Base-by-base conservation (phyloP, 2,329 filamentous ascomycete genomes). In the Fusarium acutatum region DNA sequence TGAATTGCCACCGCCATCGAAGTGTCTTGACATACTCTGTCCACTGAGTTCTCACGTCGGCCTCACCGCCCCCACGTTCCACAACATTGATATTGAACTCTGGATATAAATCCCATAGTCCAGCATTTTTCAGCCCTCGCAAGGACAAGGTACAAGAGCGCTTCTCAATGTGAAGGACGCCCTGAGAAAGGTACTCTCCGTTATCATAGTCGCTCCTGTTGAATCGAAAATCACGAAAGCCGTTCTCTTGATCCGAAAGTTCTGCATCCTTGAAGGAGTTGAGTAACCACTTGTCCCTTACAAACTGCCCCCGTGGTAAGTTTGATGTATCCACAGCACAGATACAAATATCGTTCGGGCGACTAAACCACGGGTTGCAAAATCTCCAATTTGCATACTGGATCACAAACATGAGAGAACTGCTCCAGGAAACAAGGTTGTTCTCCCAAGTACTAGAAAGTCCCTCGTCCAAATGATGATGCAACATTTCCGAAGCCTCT, bases 361-460 rank as follows among this genome's bases (percentile, higher is more conserved):
- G 11, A 4, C 5, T 1, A 3, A 5, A 6, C 53, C 8, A 1
- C 7, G 8, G 3, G 2, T 24, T 17, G 17, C 43, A 60, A 0
- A 24, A 26, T 13, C 34, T 60, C 17, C 13, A 65, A 3, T 50
- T 65, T 2, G 64, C 64, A 3, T 20, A 24, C 3, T 67, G 49
- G 0, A 64, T 43, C 2, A 34, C 60, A 32, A 24, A 38, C 1
- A 59, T 12, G 3, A 65, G 20, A 1, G 50, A 67, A 3, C 44
- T 67, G 5, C 38, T 67, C 61, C 52, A 66, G 0, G 61, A 67
- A 3, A 66, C 38, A 6, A 65, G 38, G 2, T 67, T 67, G 0
- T 44, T 34, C 15, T 1, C 1, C 2, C 1, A 2, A 11, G 0
- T 18, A 1, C 1, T 10, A 6, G 10, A 40, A 6, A 1, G 3